Evolutionary conservation across 192 early-diverging fungal genomes (phyloP), one percentile per base, ranked within the genome.

Genomic region (Dissophora globulifera): DNA sequence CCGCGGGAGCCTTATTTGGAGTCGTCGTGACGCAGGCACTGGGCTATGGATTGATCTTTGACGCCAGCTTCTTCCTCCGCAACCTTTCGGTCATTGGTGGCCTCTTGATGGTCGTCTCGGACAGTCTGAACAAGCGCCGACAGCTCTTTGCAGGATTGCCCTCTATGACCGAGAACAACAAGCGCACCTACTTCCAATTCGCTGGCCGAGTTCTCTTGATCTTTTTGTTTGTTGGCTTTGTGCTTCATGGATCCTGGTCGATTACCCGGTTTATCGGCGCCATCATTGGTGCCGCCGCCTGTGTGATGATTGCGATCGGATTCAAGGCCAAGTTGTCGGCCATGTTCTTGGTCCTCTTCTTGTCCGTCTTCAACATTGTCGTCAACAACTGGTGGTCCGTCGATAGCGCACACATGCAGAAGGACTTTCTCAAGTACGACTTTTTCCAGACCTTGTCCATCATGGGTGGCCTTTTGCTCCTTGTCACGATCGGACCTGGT

Each of bases 241-340:
- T 93, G 33, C 91, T 97, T 72, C 89, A 91, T 20, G 97, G 96
- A 30, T 82, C 93, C 31, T 92, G 93, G 78, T 85, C 92, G 7
- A 2, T 93, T 7, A 75, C 87, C 26, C 87, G 96, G 15, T 40
- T 91, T 17, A 46, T 90, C 35, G 89, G 96, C 12, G 89, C 92
- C 13, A 26, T 89, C 20, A 82, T 97, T 25, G 92, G 91, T 22
- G 80, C 94, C 26, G 78, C 89, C 27, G 95, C 95, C 43, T 96
- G 95, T 76, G 69, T 96, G 42, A 94, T 97, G 94, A 93, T 99
- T 25, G 95, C 93, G 2, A 89, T 99, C 31, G 97, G 97, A 1
- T 99, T 98, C 86, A 99, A 98, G 82, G 95, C 97, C 38, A 96
- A 95, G 84, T 94, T 88, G 86, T 95, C 95, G 19, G 96, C 97